Percentiles rank a stretch among this genome's conserved stretches.
These are phyloP conservation scores for Aspergillus intermedius DNA, from an alignment of 2,329 filamentous ascomycete genomes.

Conservation along the genomic window DNA sequence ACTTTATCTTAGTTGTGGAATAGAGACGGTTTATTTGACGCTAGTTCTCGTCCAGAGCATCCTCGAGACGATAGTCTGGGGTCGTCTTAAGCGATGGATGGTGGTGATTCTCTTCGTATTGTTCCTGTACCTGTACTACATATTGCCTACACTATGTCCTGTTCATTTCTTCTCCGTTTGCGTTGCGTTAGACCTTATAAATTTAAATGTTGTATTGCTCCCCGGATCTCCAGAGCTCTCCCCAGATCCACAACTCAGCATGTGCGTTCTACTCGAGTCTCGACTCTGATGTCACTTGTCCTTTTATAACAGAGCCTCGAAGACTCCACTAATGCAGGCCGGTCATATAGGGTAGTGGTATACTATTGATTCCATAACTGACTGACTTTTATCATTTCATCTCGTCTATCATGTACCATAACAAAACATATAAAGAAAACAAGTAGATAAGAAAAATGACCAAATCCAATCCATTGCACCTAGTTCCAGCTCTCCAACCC, in stretches of 20 bases:
- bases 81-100: conserved; percentile 5
- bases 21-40: conserved; percentile 30
- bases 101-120: too few species aligned
- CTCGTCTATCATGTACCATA: neutral
- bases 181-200: neutral
- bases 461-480: too few species aligned
- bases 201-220: neutral
- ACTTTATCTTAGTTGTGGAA: conserved; percentile 34
- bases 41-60: conserved; percentile 7
- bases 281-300: too few species aligned
- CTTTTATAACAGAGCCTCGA: too few species aligned
- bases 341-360: neutral
- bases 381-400: too few species aligned
- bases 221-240: too few species aligned
- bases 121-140: too few species aligned
- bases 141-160: too few species aligned
- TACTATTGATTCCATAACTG: neutral
- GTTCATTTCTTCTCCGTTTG: neutral
- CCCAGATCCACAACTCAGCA: too few species aligned
- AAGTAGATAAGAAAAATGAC: neutral
- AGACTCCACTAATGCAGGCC: neutral
- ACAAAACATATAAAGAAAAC: conserved; percentile 6
- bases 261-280: too few species aligned
- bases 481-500: conserved; percentile 49
- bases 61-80: conserved; percentile 14